Conservation (phyloP, 441 rosid genomes). For the Adansonia grandidieri region DNA sequence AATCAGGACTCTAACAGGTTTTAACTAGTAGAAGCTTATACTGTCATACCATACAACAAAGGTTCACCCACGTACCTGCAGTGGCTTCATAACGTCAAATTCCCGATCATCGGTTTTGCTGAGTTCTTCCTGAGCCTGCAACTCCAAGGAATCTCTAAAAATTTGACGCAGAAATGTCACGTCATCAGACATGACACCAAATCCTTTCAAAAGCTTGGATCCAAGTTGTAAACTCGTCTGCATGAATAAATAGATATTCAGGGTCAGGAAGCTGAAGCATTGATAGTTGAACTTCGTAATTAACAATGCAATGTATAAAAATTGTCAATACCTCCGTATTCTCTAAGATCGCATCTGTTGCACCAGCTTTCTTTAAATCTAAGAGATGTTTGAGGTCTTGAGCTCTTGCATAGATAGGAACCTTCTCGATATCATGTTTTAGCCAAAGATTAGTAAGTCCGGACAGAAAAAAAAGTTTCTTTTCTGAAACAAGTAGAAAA, state of each 20-base stretch:
- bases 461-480: not conserved
- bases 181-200: slow-evolving; percentile 98
- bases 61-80: slow-evolving; percentile 48
- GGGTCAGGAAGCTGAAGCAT: slow-evolving; percentile 4
- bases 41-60: not conserved
- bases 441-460: slow-evolving; percentile 20
- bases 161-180: slow-evolving; percentile 76
- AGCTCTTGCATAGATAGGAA: slow-evolving; percentile 90
- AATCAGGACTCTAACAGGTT: not conserved
- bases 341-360: slow-evolving; percentile 89
- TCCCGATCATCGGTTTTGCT: slow-evolving; percentile 45
- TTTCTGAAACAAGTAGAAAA: slow-evolving; percentile 7
- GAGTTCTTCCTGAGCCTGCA: slow-evolving; percentile 72
- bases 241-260: slow-evolving; percentile 24
- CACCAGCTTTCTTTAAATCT: slow-evolving; percentile 90
- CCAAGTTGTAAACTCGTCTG: slow-evolving; percentile 97
- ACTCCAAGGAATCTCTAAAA: slow-evolving; percentile 83
- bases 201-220: slow-evolving; percentile 85
- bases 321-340: slow-evolving; percentile 69
- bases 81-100: slow-evolving; percentile 49
- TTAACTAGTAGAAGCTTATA: not conserved
- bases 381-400: slow-evolving; percentile 81
- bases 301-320: not conserved
- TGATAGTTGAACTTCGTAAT: slow-evolving; percentile 1
- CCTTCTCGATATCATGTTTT: slow-evolving; percentile 45